Evolutionary conservation across 352 stramenopile genomes (phyloP).

Genomic region (Thraustotheca clavata): DNA sequence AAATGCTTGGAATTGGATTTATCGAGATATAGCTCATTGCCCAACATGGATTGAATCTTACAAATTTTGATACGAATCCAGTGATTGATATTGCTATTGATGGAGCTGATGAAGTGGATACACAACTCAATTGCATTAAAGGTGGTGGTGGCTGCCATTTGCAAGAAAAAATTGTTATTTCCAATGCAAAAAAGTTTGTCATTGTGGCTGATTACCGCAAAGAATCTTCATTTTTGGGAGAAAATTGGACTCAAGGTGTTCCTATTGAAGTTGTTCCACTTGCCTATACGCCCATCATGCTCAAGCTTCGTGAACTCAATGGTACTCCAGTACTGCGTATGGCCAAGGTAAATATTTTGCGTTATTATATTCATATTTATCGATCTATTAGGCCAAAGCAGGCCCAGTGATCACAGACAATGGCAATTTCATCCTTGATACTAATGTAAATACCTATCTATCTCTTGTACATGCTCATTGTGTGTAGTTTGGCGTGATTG

Average conservation of each 20-base stretch:
- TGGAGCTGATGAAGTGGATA: constrained; percentile 96
- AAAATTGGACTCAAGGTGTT: constrained; percentile 86
- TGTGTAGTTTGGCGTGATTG: constrained; percentile 58
- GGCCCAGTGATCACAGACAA: constrained; percentile 98
- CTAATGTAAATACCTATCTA: constrained; percentile 32
- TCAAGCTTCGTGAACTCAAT: constrained; percentile 43
- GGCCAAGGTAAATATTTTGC: constrained; percentile 54
- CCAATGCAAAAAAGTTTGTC: constrained; percentile 96
- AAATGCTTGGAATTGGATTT: background rate
- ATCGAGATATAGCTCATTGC: constrained; percentile 71
- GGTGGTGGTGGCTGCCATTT: constrained; percentile 93
- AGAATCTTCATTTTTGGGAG: constrained; percentile 76
- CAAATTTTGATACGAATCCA: constrained; percentile 67
- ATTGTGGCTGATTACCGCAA: constrained; percentile 95
- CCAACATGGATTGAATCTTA: constrained; percentile 67
- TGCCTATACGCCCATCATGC: constrained; percentile 93
- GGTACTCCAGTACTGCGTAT: constrained; percentile 64
- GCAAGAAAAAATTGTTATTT: constrained; percentile 91
- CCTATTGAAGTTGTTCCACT: constrained; percentile 97
- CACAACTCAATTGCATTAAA: constrained; percentile 97
- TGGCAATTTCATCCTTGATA: constrained; percentile 87
- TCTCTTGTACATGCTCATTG: background rate
- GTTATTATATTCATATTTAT: background rate
- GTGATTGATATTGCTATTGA: constrained; percentile 98
- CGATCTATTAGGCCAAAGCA: constrained; percentile 71